Evolutionary conservation across 1,139 yeast genomes (phyloP), one percentile per base, ranked within the genome.

Genomic region (Martiniozyma asiatica): DNA sequence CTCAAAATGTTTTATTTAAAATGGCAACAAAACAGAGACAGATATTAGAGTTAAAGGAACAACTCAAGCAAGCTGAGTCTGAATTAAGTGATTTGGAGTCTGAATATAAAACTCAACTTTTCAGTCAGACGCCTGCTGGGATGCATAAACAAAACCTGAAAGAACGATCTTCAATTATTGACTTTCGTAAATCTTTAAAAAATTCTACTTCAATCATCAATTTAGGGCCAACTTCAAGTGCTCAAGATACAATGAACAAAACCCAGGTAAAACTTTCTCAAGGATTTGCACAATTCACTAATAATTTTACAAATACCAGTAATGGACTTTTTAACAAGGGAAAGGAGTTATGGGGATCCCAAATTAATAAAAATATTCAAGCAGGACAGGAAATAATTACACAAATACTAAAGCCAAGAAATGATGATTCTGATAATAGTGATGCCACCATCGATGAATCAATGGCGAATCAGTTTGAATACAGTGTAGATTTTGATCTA

Each of bases 21-120:
- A 38, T 64, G 29, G 70, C 71, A 1, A 39, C 63, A 1, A 63
- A 64, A 37, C 65, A 63, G 39, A 53, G 70, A 37, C 57, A 54
- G 24, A 58, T 63, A 3, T 33, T 56, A 18, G 70, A 64, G 30
- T 37, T 61, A 21, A 58, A 53, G 34, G 44, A 52, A 8, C 55
- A 56, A 26, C 40, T 65, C 28, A 43, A 42, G 5, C 26, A 33
- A 7, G 54, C 64, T 3, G 59, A 59, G 37, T 40, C 39, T 7
- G 68, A 64, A 25, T 35, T 64, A 20, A 43, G 44, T 12, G 41
- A 43, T 4, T 35, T 63, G 22, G 65, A 62, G 34, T 29, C 31
- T 10, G 39, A 44, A 34, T 55, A 60, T 34, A 38, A 36, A 27
- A 32, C 28, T 3, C 8, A 6, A 6, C 9, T 21, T 6, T 6